Percentiles rank a stretch among this genome's conserved stretches.
Conservation (phyloP, 2,329 filamentous ascomycete genomes). For the Alternaria novae-zelandiae region DNA sequence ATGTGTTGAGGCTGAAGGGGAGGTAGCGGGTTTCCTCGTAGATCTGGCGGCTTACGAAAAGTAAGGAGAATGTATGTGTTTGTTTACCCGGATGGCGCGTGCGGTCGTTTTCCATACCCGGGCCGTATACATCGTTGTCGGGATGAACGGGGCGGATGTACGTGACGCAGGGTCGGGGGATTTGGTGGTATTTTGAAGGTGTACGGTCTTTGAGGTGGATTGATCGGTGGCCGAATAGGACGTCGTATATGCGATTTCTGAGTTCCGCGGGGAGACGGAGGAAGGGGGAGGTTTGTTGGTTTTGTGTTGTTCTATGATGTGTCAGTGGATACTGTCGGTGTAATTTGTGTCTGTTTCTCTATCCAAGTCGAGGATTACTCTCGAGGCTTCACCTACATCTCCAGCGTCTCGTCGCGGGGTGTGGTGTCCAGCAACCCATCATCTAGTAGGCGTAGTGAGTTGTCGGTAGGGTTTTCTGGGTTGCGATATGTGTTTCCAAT, state of each 20-base stretch:
- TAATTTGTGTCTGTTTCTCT: neutral
- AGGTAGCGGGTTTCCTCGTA: neutral
- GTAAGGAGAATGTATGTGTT: neutral
- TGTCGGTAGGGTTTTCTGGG: neutral
- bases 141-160: neutral
- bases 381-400: neutral
- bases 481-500: neutral
- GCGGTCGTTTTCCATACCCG: neutral
- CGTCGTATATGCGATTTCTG: neutral
- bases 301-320: neutral
- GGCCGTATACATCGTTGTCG: neutral
- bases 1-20: neutral
- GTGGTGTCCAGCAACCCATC: neutral
- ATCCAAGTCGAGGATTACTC: neutral
- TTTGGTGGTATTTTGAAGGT: neutral
- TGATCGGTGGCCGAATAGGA: neutral
- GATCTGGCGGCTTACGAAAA: neutral
- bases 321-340: neutral
- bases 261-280: neutral
- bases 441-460: neutral
- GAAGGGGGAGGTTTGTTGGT: neutral
- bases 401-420: neutral
- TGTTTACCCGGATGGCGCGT: neutral
- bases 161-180: neutral
- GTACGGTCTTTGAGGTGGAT: neutral